Evolutionary conservation across 1,139 yeast genomes (phyloP).

Genomic region (Pichia terricola): DNA sequence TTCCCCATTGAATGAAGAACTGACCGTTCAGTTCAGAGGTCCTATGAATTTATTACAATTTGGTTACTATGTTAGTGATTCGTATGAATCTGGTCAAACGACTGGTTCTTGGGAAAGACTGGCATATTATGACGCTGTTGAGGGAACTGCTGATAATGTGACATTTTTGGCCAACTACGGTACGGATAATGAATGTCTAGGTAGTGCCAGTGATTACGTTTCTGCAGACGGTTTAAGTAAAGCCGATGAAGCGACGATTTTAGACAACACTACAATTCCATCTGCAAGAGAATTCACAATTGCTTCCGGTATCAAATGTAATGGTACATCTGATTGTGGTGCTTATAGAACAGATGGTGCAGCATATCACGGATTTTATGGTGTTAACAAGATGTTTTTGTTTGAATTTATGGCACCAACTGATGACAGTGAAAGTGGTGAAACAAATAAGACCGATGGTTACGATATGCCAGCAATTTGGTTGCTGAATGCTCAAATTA

Average conservation of each 20-base stretch:
- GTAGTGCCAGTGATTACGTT: slow-evolving; percentile 51
- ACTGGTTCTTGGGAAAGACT: slow-evolving; percentile 35
- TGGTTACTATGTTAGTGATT: slow-evolving; percentile 45
- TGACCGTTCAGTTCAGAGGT: slow-evolving; percentile 78
- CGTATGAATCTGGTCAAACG: slow-evolving; percentile 25
- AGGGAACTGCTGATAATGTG: slow-evolving; percentile 41
- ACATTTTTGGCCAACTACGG: slow-evolving; percentile 54
- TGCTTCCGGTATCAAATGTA: slow-evolving; percentile 51
- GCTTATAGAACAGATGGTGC: slow-evolving; percentile 64
- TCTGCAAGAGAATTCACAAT: slow-evolving; percentile 55
- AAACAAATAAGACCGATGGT: slow-evolving; percentile 29
- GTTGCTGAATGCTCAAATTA: slow-evolving; percentile 67
- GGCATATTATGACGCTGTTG: slow-evolving; percentile 35
- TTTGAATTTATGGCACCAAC: slow-evolving; percentile 62
- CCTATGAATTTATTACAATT: slow-evolving; percentile 56
- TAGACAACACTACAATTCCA: slow-evolving; percentile 37
- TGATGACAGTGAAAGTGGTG: slow-evolving; percentile 24
- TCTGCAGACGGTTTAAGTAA: slow-evolving; percentile 35
- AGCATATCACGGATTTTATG: slow-evolving; percentile 66
- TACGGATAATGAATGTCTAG: slow-evolving; percentile 47
- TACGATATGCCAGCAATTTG: slow-evolving; percentile 72
- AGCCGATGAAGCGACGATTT: slow-evolving; percentile 36
- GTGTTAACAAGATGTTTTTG: slow-evolving; percentile 55
- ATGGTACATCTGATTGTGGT: slow-evolving; percentile 49
- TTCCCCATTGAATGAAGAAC: slow-evolving; percentile 59